Evolutionary conservation across 208 protist genomes (phyloP), one percentile per base, ranked within the genome.

Genomic region (Acanthamoeba culbertsoni): DNA sequence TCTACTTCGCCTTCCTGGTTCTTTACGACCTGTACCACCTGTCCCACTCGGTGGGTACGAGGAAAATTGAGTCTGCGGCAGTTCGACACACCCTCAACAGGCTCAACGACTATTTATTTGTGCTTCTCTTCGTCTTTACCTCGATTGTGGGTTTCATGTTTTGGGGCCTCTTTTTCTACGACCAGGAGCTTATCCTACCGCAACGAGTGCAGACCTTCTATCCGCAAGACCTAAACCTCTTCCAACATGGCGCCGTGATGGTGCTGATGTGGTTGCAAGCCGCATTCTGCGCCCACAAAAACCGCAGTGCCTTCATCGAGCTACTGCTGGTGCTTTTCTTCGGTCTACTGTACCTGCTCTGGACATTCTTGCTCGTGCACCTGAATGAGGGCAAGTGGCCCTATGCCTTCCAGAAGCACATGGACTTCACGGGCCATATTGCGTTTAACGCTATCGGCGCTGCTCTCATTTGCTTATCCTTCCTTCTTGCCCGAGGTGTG

Each of bases 101-200:
- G 65, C 31, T 75, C 65, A 75, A 75, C 2, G 75, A 86, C 75
- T 51, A 51, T 31, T 45, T 86, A 18, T 86, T 86, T 31, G 75
- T 51, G 20, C 26, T 86, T 0, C 45, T 86, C 43, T 86, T 86
- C 42, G 48, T 59, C n/a, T 86, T 62, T 45, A 59, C 75, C 40
- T 86, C 45, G 45, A 8, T 86, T n/a, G 75, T 86, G 75, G 75
- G 75, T 8, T 45, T 86, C 45, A 62, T 86, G 45, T 86, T 86
- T 45, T 86, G 75, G 75, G 75, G 43, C 14, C 20, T 86, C 75
- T 86, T 86, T 31, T 59, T 86, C 75, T 86, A 86, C 75, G 75
- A 86, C 45, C 75, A 59, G 42, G 75, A 86, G 75, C 37, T 86
- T n/a, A 86, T 86, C 75, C 16, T 86, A 26, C 45, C 45, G 6